Evolutionary conservation across 768 basidiomycete species (phyloP), one percentile per base, ranked within the genome.

Genomic region (Pholiota microspora): DNA sequence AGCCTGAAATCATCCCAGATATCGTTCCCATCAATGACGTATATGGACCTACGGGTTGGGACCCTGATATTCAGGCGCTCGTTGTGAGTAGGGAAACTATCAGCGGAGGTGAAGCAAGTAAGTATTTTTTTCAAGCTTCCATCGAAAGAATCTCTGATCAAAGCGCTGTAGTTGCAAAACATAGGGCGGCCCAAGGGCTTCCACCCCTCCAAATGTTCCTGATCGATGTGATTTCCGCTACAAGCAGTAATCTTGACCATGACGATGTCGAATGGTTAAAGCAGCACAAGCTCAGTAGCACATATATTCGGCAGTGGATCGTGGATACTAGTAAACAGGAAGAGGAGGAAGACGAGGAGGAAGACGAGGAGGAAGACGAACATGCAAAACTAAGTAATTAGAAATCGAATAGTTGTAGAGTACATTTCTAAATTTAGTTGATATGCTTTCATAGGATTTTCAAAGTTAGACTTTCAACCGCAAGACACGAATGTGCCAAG

Each of bases 1-100:
- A 83, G 53, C 85, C 89, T 0, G 75, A 73, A 5, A 70, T 95
- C 51, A 69, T 71, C 48, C 80, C 84, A 61, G 80, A 94, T 29
- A 73, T 92, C 40, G 86, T 88, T 7, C 78, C 89, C 7, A 84
- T 98, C 50, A 69, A 71, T 42, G 95, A 99, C 63, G 88, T 97
- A 0, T 94, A 84, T 62, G 97, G 97, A 2, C 97, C 97, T 10
- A 97, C 97, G 0, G 89, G 80, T 4, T 84, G 79, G 75, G 94
- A 98, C 62, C 79, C 86, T 2, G 79, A 95, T 64, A 83, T 98
- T n/a, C 92, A 97, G 61, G 94, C 85, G 7, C 72, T 99, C 12
- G 90, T 99, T 3, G 90, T 98, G 40, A 94, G 92, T 71, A 83
- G 82, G 63, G 97, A 99, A 71, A 98, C 95, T 0, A 62, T 88